Evolutionary conservation across 2,329 filamentous ascomycete genomes (phyloP), one percentile per base, ranked within the genome.

Genomic region (Penicillium capsulatum): DNA sequence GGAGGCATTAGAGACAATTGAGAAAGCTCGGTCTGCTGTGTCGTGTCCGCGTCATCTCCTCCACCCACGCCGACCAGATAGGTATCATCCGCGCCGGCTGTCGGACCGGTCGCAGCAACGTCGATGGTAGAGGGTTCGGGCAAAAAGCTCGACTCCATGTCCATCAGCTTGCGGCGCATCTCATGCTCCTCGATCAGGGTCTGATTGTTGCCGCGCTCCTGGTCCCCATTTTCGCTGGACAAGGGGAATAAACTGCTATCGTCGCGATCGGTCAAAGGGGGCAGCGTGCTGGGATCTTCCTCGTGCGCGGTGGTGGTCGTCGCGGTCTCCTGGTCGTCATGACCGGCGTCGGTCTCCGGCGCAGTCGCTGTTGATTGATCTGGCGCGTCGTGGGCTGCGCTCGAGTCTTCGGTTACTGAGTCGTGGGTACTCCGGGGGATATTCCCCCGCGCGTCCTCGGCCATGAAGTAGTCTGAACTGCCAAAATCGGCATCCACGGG

Each of bases 111-210:
- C 39, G 54, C 40, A 28, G 56, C 55, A 22, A 68, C 54, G 13
- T 65, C 63, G 15, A 72, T 59, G 2, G 66, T 64, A 2, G 73
- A 73, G 2, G 69, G 65, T 31, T 80, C 77, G 0, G 77, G 78
- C 31, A 81, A 45, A 50, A 82, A 81, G 53, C 77, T 81, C 3
- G 79, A 81, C 56, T 81, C 79, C 39, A 81, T 70, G 49, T 82
- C 78, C 68, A 77, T 72, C 47, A 82, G 58, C 47, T 75, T 75
- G 41, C 72, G 68, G 48, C 73, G 72, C 74, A 81, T 80, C 52
- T 79, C 77, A 36, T 66, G 66, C 58, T 81, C 77, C 50, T 79
- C 71, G 24, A 80, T 54, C 17, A 67, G 54, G 1, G 66, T 70
- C 39, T 67, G 63, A 34, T 68, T 67, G 26, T 61, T 61, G 26